Percentiles rank a stretch among this genome's conserved stretches.
Evolutionary conservation across 2,329 filamentous ascomycete species (phyloP).

Genomic region (Verticillium nonalfalfae): DNA sequence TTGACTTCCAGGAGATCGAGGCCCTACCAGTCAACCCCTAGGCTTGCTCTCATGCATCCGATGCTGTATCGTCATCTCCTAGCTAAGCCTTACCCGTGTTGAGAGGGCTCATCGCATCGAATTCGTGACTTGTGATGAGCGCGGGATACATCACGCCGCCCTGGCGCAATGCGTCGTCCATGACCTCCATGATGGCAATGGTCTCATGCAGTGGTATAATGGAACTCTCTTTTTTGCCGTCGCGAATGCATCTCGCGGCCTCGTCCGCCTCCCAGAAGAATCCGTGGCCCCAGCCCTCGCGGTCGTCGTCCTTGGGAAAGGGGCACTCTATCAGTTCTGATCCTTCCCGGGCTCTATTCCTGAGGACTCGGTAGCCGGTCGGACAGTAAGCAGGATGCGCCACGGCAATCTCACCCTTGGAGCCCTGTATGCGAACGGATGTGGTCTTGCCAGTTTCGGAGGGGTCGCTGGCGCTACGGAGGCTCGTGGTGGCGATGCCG

Average conservation of each 20-base stretch:
- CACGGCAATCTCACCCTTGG: slow-evolving; percentile 77
- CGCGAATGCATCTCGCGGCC: slow-evolving; percentile 65
- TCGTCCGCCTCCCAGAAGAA: slow-evolving; percentile 91
- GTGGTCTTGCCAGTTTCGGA: slow-evolving; percentile 49
- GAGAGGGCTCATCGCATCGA: slow-evolving; percentile 53
- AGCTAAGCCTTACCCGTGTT: slow-evolving; percentile 37
- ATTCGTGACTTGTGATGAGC: slow-evolving; percentile 50
- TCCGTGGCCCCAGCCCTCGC: slow-evolving; percentile 57
- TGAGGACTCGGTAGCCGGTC: slow-evolving; percentile 57
- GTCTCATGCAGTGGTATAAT: slow-evolving; percentile 69
- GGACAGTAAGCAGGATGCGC: slow-evolving; percentile 66
- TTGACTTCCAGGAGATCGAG: too few relatives aligned
- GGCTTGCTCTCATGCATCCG: too few relatives aligned
- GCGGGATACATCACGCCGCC: slow-evolving; percentile 48
- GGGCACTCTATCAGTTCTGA: slow-evolving; percentile 46
- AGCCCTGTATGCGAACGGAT: slow-evolving; percentile 73
- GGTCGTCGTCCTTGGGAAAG: slow-evolving; percentile 42
- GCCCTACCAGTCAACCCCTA: too few relatives aligned
- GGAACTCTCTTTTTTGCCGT: slow-evolving; percentile 70
- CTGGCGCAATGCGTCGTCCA: slow-evolving; percentile 49
- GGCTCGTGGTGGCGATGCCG: slow-evolving; percentile 62
- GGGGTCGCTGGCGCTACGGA: slow-evolving; percentile 57
- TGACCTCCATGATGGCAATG: slow-evolving; percentile 74
- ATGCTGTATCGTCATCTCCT: too few relatives aligned
- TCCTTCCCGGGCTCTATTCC: slow-evolving; percentile 36